Percentiles rank a stretch among this genome's conserved stretches.
phyloP scores from a whole-genome alignment of 306 rosid species.

The Pyrus bretschneideri region DNA sequence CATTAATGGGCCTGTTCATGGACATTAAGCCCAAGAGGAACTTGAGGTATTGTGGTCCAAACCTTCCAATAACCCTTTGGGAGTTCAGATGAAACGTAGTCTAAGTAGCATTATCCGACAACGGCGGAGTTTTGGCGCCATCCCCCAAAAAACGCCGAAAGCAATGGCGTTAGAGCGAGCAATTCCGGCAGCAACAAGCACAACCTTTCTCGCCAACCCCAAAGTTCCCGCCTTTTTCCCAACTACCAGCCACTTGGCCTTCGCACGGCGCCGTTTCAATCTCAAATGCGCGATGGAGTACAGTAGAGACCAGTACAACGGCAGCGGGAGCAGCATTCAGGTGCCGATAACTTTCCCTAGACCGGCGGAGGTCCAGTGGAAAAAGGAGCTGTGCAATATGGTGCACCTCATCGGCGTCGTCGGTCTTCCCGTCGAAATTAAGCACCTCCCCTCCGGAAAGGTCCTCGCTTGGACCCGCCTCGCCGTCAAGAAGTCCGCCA shows the following conservation, averaged over 20 bases:
- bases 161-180: conserved; percentile 38
- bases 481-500: conserved; percentile 65
- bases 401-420: conserved; percentile 73
- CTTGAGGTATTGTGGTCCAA: not conserved
- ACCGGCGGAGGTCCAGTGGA: conserved; percentile 81
- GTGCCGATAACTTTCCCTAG: conserved; percentile 36
- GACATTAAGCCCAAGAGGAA: not conserved
- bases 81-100: not conserved
- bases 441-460: conserved; percentile 71
- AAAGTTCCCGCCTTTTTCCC: conserved; percentile 6
- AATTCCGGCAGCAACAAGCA: conserved; percentile 14
- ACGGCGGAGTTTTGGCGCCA: conserved; percentile 5
- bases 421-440: conserved; percentile 63
- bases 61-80: not conserved
- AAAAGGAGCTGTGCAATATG: conserved; percentile 71
- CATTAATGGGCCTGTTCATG: not conserved
- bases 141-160: not conserved
- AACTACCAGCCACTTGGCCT: conserved; percentile 7
- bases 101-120: not conserved
- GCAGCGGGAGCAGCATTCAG: conserved; percentile 10
- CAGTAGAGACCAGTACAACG: conserved; percentile 13
- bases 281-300: conserved; percentile 43
- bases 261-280: conserved; percentile 20
- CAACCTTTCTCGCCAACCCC: conserved; percentile 10
- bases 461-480: conserved; percentile 78